phyloP scores from a whole-genome alignment of 176 grass and related monocot genomes.

The Raddia guianensis region DNA sequence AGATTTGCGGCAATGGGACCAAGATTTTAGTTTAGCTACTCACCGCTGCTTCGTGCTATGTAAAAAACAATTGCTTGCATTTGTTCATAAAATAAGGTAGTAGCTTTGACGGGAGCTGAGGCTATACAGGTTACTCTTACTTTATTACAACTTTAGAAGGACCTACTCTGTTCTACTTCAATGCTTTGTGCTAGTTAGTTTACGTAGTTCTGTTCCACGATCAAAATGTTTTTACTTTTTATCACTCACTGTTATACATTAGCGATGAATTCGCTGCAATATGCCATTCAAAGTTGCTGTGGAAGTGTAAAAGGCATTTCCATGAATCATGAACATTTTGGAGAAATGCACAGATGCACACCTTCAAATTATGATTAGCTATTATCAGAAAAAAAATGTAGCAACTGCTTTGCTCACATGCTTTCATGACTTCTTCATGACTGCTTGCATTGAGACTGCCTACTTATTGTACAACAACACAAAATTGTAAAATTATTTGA shows the following conservation, averaged over 20 bases:
- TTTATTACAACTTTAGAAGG: background rate
- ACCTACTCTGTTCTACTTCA: background rate
- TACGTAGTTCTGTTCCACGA: slow-evolving; percentile 3
- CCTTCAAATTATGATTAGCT: background rate
- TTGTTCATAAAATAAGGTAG: background rate
- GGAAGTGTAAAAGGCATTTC: background rate
- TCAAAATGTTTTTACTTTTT: background rate
- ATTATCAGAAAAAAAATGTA: background rate
- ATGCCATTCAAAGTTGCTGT: background rate
- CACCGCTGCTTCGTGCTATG: too few relatives aligned
- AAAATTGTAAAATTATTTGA: slow-evolving; percentile 21
- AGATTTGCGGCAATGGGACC: too few relatives aligned
- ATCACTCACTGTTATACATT: background rate
- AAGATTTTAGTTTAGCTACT: too few relatives aligned
- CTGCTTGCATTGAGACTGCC: background rate
- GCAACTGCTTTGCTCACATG: slow-evolving; percentile 6
- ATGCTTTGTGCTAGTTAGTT: slow-evolving; percentile 1
- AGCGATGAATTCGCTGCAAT: background rate
- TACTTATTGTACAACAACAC: slow-evolving; percentile 20
- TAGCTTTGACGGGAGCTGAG: background rate
- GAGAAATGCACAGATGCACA: background rate
- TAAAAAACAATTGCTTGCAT: too few relatives aligned
- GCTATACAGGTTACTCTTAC: background rate
- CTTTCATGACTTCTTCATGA: slow-evolving; percentile 24
- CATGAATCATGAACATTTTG: background rate